A percentile compares a stretch with the other conserved stretches of the same genome.
Conservation (phyloP, 805 yeast species). For the Candida andamanensis region DNA sequence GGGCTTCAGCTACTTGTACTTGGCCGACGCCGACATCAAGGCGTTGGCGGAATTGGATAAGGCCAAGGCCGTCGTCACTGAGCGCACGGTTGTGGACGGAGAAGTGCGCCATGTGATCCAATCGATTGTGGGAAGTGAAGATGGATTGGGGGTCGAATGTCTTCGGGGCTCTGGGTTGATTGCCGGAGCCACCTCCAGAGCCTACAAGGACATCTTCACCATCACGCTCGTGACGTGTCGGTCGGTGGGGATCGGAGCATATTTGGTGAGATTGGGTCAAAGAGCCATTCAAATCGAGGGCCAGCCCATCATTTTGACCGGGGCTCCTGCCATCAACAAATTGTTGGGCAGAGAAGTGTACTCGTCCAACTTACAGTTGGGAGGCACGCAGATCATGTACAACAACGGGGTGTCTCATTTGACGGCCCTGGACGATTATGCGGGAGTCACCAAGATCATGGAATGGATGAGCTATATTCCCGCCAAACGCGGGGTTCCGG, state of each 20-base stretch:
- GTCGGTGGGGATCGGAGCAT: constrained; percentile 99
- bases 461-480: constrained; percentile 96
- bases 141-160: constrained; percentile 98
- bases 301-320: constrained; percentile 96
- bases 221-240: constrained; percentile 98
- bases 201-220: constrained; percentile 96
- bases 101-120: constrained; percentile 76
- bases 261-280: constrained; percentile 95
- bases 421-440: constrained; percentile 94
- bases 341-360: constrained; percentile 95
- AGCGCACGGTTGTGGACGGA: constrained; percentile 78
- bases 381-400: constrained; percentile 99
- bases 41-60: constrained; percentile 57
- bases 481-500: constrained; percentile 81
- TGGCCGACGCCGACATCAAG: constrained; percentile 61
- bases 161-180: constrained; percentile 96
- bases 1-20: constrained; percentile 87
- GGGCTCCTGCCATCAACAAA: constrained; percentile 98
- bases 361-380: constrained; percentile 93
- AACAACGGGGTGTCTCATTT: constrained; percentile 96
- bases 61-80: constrained; percentile 61
- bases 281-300: constrained; percentile 99
- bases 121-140: constrained; percentile 87
- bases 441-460: constrained; percentile 91
- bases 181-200: constrained; percentile 98